Conservation (phyloP, 108 stramenopile genomes). For the Nitzschia palea region DNA sequence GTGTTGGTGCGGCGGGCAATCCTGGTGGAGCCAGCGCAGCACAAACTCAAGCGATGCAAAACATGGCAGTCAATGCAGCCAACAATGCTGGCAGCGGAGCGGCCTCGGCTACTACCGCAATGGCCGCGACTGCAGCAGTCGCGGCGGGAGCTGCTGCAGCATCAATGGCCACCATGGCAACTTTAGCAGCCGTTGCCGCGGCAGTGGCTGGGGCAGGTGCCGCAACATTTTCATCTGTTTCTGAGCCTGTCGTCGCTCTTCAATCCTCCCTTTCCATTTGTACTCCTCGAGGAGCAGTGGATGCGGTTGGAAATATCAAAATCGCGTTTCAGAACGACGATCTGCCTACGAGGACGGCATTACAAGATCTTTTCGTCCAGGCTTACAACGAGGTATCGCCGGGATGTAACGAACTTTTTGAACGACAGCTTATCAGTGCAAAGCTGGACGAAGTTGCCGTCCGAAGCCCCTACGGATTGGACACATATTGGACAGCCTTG, state of each 20-base stretch:
- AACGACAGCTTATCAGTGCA: conserved; percentile 1
- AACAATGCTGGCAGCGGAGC: conserved; percentile 4
- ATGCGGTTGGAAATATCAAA: background rate
- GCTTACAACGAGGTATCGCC: conserved; percentile 13
- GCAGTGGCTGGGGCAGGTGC: background rate
- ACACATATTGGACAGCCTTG: conserved; percentile 12
- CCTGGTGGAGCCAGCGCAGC: background rate
- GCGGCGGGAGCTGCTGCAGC: conserved; percentile 14
- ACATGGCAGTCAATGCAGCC: conserved; percentile 17
- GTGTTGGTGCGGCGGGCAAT: background rate
- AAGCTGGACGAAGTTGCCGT: background rate
- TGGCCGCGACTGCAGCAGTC: background rate
- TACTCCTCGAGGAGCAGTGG: background rate
- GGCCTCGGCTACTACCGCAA: background rate
- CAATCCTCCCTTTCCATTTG: background rate
- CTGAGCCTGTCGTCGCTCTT: background rate
- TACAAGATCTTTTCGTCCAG: background rate
- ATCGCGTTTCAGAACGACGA: conserved; percentile 7
- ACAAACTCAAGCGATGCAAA: conserved; percentile 5
- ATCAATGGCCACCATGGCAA: conserved; percentile 1
- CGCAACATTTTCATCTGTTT: background rate
- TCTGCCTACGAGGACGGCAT: background rate
- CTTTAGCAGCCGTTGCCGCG: conserved; percentile 2
- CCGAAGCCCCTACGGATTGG: background rate
- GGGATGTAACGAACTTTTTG: conserved; percentile 12